Evolutionary conservation across 2,329 filamentous ascomycete species (phyloP), one percentile per base, ranked within the genome.

Genomic region (Ceratocystis albifundus): DNA sequence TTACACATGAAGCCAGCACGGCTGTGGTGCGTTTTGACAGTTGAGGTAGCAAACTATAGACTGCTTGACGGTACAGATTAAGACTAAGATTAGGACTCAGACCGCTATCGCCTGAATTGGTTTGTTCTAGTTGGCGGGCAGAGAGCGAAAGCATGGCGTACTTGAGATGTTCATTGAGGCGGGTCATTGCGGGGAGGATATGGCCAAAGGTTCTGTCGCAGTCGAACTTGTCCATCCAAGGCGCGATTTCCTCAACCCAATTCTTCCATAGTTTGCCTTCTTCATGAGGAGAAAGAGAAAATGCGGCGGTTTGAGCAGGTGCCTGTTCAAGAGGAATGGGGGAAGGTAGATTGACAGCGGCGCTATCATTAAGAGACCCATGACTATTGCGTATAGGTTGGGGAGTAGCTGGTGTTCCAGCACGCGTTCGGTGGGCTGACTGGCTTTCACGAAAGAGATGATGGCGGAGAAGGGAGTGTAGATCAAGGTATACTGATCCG

Each of bases 211-310:
- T 76, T 1, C 76, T 74, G 61, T 79, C 73, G 36, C 75, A 74
- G 69, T 82, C 80, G 64, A 83, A 82, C 73, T 80, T 82, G 67
- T 83, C 80, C 1, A 82, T 76, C 79, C 76, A 77, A 0, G 75
- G 76, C 1, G 76, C 75, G 50, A 78, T 73, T 41, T 78, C 76
- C 28, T 76, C 73, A 62, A 78, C 74, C 72, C 76, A 78, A 63
- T 77, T 77, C 64, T 74, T 75, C 76, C 76, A 78, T 1, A 78
- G 69, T 0, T 66, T 65, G 44, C 72, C 74, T 61, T 76, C 75
- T 53, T 76, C 72, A 0, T 73, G n/a, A 10, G 44, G 36, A n/a
- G 50, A 45, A 62, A 67, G 53, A 30, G 48, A 63, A n/a, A 59
- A 25, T 7, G 22, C 7, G 10, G 62, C 55, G 15, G 30, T 70